Evolutionary conservation across 208 protist genomes (phyloP).

Genomic region (Herpetomonas samuelpessoai): DNA sequence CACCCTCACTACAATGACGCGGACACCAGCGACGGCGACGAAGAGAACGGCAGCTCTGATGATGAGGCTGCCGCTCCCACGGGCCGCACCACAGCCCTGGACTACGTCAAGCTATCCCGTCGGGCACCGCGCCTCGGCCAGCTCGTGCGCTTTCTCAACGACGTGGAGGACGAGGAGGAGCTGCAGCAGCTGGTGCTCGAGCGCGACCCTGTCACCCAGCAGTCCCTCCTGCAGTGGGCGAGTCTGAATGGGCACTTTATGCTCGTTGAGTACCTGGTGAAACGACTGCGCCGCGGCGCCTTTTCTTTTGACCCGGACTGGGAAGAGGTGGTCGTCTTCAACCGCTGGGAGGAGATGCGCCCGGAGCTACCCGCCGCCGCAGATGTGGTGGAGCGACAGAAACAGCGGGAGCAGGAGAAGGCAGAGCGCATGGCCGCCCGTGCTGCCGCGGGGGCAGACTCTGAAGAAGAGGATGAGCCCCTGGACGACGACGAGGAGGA

Average conservation of each 20-base stretch:
- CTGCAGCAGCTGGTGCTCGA: constrained; percentile 62
- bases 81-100: constrained; percentile 6
- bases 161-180: constrained; percentile 85
- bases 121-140: constrained; percentile 64
- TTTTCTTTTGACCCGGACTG: constrained; percentile 77
- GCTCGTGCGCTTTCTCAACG: constrained; percentile 77
- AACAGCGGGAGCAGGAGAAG: constrained; percentile 59
- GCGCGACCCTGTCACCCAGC: constrained; percentile 80
- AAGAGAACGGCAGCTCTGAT: constrained; percentile 28
- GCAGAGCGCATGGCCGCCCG: constrained; percentile 56
- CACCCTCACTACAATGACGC: constrained; percentile 49
- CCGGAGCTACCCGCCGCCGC: constrained; percentile 68
- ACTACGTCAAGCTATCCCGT: constrained; percentile 64
- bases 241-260: constrained; percentile 79
- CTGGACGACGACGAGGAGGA: constrained; percentile 80
- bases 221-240: constrained; percentile 87
- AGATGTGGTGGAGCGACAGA: constrained; percentile 71
- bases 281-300: constrained; percentile 64
- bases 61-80: constrained; percentile 24
- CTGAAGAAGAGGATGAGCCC: constrained; percentile 49
- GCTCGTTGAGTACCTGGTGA: constrained; percentile 86
- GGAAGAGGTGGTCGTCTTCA: constrained; percentile 71
- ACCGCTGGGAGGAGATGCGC: constrained; percentile 84
- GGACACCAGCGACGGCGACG: constrained; percentile 34
- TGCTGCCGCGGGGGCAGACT: constrained; percentile 14